phyloP scores from a whole-genome alignment of 345 rosid genomes.

The Cochlearia excelsa region DNA sequence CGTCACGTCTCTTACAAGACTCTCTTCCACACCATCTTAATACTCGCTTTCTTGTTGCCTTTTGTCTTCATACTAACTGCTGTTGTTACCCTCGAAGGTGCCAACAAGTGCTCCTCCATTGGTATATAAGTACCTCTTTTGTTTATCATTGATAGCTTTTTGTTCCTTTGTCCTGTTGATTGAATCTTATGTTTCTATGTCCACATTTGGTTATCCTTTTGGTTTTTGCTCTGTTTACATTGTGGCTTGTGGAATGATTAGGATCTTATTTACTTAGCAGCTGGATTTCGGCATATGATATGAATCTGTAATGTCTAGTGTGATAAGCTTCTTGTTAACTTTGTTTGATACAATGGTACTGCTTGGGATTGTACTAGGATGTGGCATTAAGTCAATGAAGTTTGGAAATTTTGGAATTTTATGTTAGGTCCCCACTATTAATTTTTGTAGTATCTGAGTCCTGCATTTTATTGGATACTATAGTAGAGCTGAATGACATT shows the following conservation, averaged over 20 bases:
- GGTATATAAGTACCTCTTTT: no score
- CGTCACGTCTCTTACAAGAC: constrained; percentile 97
- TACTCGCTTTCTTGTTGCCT: constrained; percentile 97
- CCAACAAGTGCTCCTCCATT: constrained; percentile 99
- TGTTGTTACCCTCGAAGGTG: constrained; percentile 98
- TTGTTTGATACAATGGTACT: constrained; percentile 15
- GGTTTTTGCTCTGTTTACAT: background rate
- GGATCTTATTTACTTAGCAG: constrained; percentile 8
- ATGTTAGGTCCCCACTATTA: constrained; percentile 35
- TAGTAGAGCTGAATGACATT: constrained; percentile 26
- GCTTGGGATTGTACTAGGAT: constrained; percentile 28
- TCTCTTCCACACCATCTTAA: constrained; percentile 89
- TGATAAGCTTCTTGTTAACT: constrained; percentile 7
- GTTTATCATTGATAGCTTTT: no score
- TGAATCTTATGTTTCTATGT: background rate
- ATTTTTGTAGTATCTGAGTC: constrained; percentile 22
- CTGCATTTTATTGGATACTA: constrained; percentile 30
- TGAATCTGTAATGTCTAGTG: constrained; percentile 6
- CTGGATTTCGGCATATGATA: constrained; percentile 9
- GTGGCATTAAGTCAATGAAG: constrained; percentile 16
- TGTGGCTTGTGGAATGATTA: constrained; percentile 11
- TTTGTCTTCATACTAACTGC: constrained; percentile 98
- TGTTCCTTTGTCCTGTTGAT: background rate
- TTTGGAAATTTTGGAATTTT: constrained; percentile 23
- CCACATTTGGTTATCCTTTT: background rate